Evolutionary conservation across 1,284 basidiomycete genomes (phyloP), one percentile per base, ranked within the genome.

Genomic region (Ceratobasidium theobromae): DNA sequence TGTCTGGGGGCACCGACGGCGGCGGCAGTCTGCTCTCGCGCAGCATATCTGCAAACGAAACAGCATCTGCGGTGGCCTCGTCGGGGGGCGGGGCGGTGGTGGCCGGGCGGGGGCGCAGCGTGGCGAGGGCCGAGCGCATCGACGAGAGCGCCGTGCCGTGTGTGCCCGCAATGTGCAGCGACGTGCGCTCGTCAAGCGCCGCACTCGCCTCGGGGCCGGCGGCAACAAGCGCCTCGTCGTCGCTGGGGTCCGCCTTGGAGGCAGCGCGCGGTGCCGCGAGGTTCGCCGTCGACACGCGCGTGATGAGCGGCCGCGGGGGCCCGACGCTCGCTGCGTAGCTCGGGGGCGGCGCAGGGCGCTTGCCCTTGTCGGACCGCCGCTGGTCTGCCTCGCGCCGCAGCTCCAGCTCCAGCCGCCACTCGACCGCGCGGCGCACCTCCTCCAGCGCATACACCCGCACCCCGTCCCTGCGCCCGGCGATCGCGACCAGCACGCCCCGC

Each of bases 401-500:
- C 74, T 92, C 90, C n/a, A 86, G 81, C 4, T 92, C 89, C 69
- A 92, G 84, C 14, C 90, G 82, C 89, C 89, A 91, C 75, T 92
- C 90, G 11, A 92, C 85, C 4, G 86, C 87, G 72, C 86, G 88
- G 74, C 86, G 87, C 21, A 92, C 83, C 72, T 92, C 89, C 68
- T 92, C 89, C 18, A 92, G 77, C 12, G 90, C 89, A 74, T 92
- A 92, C 25, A 92, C 90, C 43, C 89, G 82, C 41, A 92, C 89
- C 1, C 90, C 89, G 70, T 92, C 89, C 71, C 89, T 79, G 68
- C 89, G 79, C 14, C 89, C 89, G 12, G 90, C 90, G 69, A 92
- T 91, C 16, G 90, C 89, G 12, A 92, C 89, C 21, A 92, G 77
- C 1, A 92, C 89, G 8, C 89, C 89, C 33, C 90, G 85, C 72